These are phyloP conservation scores for Puya raimondii DNA, from an alignment of 176 grass and related monocot species.

Conservation along the genomic window DNA sequence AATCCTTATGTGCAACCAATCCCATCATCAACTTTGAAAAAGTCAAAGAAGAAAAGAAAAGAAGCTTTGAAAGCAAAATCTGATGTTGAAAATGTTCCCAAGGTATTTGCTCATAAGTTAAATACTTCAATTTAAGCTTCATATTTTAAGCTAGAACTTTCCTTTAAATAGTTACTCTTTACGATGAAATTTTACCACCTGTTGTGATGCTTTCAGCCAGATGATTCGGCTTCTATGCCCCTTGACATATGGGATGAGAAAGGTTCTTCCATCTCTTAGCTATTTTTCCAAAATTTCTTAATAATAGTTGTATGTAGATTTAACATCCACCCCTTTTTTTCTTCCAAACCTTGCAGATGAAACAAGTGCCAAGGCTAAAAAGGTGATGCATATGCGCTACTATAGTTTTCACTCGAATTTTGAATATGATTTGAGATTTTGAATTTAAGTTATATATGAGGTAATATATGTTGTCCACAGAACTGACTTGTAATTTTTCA, in stretches of 20 bases:
- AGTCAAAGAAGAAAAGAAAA: slow-evolving; percentile 46
- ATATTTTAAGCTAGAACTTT: slow-evolving; percentile 2
- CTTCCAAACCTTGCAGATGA: slow-evolving; percentile 21
- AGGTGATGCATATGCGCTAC: slow-evolving; percentile 23
- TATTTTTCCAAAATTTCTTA: not conserved
- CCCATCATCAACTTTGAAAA: slow-evolving; percentile 60
- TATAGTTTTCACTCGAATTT: not conserved
- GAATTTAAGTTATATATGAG: not conserved
- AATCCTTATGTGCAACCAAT: slow-evolving; percentile 62
- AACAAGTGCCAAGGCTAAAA: slow-evolving; percentile 32
- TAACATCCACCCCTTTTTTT: not conserved
- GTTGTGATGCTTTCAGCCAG: slow-evolving; percentile 18
- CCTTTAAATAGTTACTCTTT: not conserved
- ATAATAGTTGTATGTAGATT: not conserved
- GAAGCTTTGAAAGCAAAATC: slow-evolving; percentile 10
- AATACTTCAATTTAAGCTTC: not conserved
- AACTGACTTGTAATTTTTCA: too few relatives aligned
- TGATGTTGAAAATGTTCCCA: slow-evolving; percentile 15
- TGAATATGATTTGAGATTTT: not conserved
- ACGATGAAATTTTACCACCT: slow-evolving; percentile 2
- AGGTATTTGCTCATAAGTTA: slow-evolving; percentile 29
- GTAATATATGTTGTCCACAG: not conserved
- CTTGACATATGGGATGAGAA: slow-evolving; percentile 63
- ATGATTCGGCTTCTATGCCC: slow-evolving; percentile 30
- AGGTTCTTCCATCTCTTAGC: not conserved